A percentile compares a stretch with the other conserved stretches of the same genome.
Evolutionary conservation across 192 early-diverging fungal genomes (phyloP).

Genomic region (Backusella liffmaniae): DNA sequence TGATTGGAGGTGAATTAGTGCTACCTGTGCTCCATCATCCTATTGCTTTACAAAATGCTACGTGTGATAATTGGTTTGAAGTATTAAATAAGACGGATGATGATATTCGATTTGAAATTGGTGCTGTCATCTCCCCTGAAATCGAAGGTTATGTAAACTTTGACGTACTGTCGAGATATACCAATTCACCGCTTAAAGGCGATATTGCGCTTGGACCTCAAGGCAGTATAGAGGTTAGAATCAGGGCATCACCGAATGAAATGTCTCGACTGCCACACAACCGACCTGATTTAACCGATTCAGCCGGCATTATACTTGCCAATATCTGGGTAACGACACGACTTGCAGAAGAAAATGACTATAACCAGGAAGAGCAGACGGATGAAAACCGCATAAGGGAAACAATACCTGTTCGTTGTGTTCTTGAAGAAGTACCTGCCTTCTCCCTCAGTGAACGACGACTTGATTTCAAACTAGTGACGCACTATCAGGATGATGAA

Average conservation of each 20-base stretch:
- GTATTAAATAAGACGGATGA: slow-evolving; percentile 72
- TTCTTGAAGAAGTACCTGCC: slow-evolving; percentile 63
- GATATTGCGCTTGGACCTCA: slow-evolving; percentile 62
- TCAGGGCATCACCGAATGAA: slow-evolving; percentile 66
- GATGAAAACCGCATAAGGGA: slow-evolving; percentile 48
- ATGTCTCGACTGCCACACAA: slow-evolving; percentile 53
- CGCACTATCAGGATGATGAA: slow-evolving; percentile 43
- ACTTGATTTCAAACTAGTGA: slow-evolving; percentile 64
- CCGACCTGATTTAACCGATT: slow-evolving; percentile 55
- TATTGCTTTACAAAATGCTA: slow-evolving; percentile 46
- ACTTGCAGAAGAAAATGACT: slow-evolving; percentile 36
- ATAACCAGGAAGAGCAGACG: not conserved
- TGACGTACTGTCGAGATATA: slow-evolving; percentile 76
- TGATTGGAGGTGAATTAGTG: slow-evolving; percentile 61
- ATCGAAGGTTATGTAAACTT: slow-evolving; percentile 60
- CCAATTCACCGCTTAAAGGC: slow-evolving; percentile 76
- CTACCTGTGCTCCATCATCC: slow-evolving; percentile 76
- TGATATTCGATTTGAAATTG: slow-evolving; percentile 81
- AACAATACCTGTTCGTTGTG: slow-evolving; percentile 64
- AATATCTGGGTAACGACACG: slow-evolving; percentile 66
- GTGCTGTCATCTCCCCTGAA: slow-evolving; percentile 58
- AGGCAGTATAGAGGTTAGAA: slow-evolving; percentile 67
- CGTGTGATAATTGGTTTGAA: slow-evolving; percentile 82
- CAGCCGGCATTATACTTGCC: slow-evolving; percentile 66
- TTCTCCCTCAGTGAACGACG: slow-evolving; percentile 67